Percentiles rank a stretch among this genome's conserved stretches.
phyloP scores from a whole-genome alignment of 2,329 filamentous ascomycete genomes.

The Epichloe baconii region DNA sequence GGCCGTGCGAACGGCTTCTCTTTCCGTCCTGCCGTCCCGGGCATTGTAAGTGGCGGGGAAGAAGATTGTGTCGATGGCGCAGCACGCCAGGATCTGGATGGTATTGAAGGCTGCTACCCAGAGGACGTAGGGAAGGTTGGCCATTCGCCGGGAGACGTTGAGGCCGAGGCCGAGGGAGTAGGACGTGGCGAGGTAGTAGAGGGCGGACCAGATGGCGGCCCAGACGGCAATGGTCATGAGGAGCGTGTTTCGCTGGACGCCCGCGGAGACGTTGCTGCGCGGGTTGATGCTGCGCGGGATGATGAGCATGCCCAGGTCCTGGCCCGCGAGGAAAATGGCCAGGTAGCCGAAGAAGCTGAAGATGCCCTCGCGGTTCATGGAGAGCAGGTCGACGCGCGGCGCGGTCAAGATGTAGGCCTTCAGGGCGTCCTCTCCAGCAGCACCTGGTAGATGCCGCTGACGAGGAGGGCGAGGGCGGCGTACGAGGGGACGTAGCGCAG shows the following conservation, averaged over 20 bases:
- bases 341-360: constrained; percentile 91
- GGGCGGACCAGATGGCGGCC: constrained; percentile 51
- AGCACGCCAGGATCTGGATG: constrained; percentile 68
- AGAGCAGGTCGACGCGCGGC: constrained; percentile 64
- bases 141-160: constrained; percentile 72
- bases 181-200: constrained; percentile 59
- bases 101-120: constrained; percentile 92
- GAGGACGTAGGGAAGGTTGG: constrained; percentile 84
- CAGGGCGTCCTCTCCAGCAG: constrained; percentile 62
- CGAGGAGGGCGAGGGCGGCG: constrained; percentile 55
- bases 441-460: constrained; percentile 61
- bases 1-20: constrained; percentile 49
- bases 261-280: constrained; percentile 28
- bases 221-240: constrained; percentile 52
- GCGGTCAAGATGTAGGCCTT: constrained; percentile 75
- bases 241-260: constrained; percentile 41
- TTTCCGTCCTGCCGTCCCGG: constrained; percentile 41
- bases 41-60: constrained; percentile 61
- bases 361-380: constrained; percentile 88
- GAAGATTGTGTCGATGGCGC: constrained; percentile 60
- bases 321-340: constrained; percentile 84
- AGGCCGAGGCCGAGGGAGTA: constrained; percentile 60
- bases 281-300: constrained; percentile 46
- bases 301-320: constrained; percentile 67
- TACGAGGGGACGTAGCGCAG: constrained; percentile 63